Conservation (phyloP, 192 early-diverging fungal species). For the Entomortierella parvispora region DNA sequence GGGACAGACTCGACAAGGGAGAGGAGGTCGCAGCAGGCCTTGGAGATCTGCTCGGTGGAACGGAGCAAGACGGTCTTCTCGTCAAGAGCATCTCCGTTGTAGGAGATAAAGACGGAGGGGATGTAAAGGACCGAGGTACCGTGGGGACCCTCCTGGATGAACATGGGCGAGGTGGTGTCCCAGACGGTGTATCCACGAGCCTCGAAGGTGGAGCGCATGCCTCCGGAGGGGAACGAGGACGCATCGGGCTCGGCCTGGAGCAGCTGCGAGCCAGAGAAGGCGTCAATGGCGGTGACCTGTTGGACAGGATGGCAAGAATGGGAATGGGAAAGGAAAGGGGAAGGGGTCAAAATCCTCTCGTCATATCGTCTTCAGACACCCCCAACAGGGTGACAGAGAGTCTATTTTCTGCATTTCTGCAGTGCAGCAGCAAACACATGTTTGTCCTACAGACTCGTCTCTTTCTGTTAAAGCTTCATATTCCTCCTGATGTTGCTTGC, state of each 20-base stretch:
- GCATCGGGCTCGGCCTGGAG: constrained; percentile 99
- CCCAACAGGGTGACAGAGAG: too few species aligned
- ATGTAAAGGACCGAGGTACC: constrained; percentile 94
- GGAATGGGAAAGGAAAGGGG: too few species aligned
- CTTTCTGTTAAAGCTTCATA: too few species aligned
- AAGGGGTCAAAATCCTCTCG: too few species aligned
- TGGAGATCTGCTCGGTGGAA: constrained; percentile 88
- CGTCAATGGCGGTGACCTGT: constrained; percentile 79
- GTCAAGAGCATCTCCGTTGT: constrained; percentile 99
- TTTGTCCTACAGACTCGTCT: constrained; percentile 14
- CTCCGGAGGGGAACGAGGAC: constrained; percentile 98
- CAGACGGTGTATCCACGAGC: constrained; percentile 99
- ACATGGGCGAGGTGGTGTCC: constrained; percentile 98
- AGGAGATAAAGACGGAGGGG: constrained; percentile 98
- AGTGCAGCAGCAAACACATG: constrained; percentile 36
- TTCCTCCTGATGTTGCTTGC: too few species aligned
- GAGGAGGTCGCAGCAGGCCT: constrained; percentile 82
- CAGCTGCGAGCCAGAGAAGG: constrained; percentile 97
- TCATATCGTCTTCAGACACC: too few species aligned
- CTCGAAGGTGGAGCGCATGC: constrained; percentile 98
- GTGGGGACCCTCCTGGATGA: constrained; percentile 91
- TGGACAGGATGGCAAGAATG: neutral
- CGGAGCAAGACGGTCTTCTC: constrained; percentile 98
- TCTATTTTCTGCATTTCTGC: too few species aligned
- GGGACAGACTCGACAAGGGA: constrained; percentile 73